phyloP scores from a whole-genome alignment of 1,284 basidiomycete genomes.

The Nidula niveotomentosa region DNA sequence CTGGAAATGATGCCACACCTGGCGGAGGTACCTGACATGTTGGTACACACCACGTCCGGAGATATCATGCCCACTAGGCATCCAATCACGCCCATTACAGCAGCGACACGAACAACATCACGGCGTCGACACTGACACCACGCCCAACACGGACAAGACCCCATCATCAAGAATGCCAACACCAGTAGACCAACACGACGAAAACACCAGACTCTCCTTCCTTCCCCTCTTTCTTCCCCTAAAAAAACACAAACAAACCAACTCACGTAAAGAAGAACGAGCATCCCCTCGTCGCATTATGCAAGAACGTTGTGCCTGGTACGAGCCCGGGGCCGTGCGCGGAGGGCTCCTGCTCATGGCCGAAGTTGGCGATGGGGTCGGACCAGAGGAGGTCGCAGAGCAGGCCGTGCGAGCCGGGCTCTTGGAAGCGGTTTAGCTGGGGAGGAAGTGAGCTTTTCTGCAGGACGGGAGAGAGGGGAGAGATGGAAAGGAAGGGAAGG shows the following conservation, averaged over 20 bases:
- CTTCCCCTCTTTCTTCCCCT: too few relatives aligned
- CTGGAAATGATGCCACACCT: too few relatives aligned
- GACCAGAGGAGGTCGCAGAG: conserved; percentile 97
- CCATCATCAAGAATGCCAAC: not conserved
- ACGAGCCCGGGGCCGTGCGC: conserved; percentile 32
- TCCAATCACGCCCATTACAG: too few relatives aligned
- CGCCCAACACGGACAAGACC: too few relatives aligned
- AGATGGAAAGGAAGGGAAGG: not conserved
- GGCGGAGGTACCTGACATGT: too few relatives aligned
- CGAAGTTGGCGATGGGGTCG: conserved; percentile 82
- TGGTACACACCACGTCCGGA: too few relatives aligned
- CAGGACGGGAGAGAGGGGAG: too few relatives aligned
- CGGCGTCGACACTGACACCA: too few relatives aligned
- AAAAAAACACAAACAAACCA: not conserved
- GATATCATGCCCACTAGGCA: too few relatives aligned
- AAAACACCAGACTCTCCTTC: conserved; percentile 22
- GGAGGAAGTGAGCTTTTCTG: conserved; percentile 54
- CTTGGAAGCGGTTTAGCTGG: conserved; percentile 89
- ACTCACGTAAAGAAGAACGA: conserved; percentile 93
- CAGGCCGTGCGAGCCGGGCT: conserved; percentile 91
- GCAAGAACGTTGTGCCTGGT: conserved; percentile 67
- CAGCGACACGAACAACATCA: too few relatives aligned
- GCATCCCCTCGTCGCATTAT: conserved; percentile 92
- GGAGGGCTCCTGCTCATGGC: conserved; percentile 49
- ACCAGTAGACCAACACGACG: not conserved